phyloP scores from a whole-genome alignment of 257 asterid species.

The Nicotiana attenuata region DNA sequence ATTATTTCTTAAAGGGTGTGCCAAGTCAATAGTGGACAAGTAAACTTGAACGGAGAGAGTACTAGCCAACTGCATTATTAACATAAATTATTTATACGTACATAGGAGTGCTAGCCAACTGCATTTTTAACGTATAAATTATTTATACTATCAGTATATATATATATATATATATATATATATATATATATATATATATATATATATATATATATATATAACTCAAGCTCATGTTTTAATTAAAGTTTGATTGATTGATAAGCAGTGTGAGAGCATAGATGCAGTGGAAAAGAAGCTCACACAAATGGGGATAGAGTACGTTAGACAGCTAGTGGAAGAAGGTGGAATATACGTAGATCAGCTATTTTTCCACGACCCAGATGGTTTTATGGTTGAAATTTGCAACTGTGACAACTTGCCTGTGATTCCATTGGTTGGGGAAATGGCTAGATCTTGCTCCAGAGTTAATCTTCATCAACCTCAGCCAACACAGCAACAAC shows the following conservation, averaged over 20 bases:
- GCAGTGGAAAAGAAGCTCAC: conserved; percentile 75
- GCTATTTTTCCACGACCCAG: conserved; percentile 87
- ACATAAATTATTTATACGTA: too few species aligned
- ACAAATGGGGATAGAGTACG: conserved; percentile 62
- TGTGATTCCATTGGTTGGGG: conserved; percentile 64
- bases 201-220: neutral
- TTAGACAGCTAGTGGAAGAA: conserved; percentile 71
- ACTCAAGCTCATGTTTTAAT: neutral
- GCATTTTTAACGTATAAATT: too few species aligned
- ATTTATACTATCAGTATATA: too few species aligned
- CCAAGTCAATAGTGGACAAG: too few species aligned
- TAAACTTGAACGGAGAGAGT: too few species aligned
- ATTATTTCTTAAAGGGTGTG: too few species aligned
- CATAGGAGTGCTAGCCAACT: too few species aligned
- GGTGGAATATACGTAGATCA: conserved; percentile 88
- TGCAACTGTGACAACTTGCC: conserved; percentile 90
- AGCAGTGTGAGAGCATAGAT: conserved; percentile 82
- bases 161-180: neutral
- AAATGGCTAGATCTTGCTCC: conserved; percentile 62
- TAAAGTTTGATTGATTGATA: neutral
- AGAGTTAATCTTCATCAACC: conserved; percentile 47
- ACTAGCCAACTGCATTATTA: too few species aligned
- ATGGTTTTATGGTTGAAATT: conserved; percentile 91
- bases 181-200: neutral
- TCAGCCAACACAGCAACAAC: conserved; percentile 43